phyloP scores from a whole-genome alignment of 2,329 filamentous ascomycete genomes.

The Amesomyces nigricolor region DNA sequence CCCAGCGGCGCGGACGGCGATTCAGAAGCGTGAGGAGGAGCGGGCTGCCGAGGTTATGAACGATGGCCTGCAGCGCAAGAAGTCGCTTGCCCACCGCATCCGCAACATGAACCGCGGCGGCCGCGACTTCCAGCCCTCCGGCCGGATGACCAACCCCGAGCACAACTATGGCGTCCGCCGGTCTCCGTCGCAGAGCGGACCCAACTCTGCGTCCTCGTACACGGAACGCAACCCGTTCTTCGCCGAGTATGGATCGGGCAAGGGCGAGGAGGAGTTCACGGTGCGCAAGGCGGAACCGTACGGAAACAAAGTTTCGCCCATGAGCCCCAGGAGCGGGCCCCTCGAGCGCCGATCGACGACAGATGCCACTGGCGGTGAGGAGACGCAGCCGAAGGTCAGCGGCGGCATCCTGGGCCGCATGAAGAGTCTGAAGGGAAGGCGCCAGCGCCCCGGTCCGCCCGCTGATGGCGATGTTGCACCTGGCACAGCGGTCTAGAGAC shows the following conservation, averaged over 20 bases:
- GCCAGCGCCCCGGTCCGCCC: conserved; percentile 38
- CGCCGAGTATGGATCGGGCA: conserved; percentile 64
- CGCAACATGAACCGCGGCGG: conserved; percentile 73
- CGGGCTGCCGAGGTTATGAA: conserved; percentile 51
- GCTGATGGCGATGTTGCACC: conserved; percentile 27
- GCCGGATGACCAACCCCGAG: conserved; percentile 55
- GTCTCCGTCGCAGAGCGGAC: conserved; percentile 35
- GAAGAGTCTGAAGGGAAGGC: conserved; percentile 72
- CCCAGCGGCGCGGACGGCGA: conserved; percentile 74
- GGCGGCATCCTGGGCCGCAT: conserved; percentile 68
- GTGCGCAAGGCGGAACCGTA: conserved; percentile 37
- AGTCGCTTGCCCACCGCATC: conserved; percentile 88
- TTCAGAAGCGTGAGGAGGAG: conserved; percentile 69
- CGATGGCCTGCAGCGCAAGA: conserved; percentile 74
- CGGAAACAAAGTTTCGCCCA: conserved; percentile 41
- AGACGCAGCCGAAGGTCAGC: conserved; percentile 35
- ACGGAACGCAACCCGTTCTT: conserved; percentile 73
- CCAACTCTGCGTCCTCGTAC: conserved; percentile 28
- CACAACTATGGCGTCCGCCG: conserved; percentile 37
- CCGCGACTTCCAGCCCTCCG: conserved; percentile 53
- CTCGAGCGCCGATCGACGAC: conserved; percentile 62
- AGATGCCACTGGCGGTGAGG: conserved; percentile 43
- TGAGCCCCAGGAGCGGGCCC: conserved; percentile 51
- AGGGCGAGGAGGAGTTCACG: conserved; percentile 47
- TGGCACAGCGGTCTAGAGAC: conserved; percentile 38